Conservation (phyloP, 2,329 filamentous ascomycete species). For the Sclerotinia glacialis region DNA sequence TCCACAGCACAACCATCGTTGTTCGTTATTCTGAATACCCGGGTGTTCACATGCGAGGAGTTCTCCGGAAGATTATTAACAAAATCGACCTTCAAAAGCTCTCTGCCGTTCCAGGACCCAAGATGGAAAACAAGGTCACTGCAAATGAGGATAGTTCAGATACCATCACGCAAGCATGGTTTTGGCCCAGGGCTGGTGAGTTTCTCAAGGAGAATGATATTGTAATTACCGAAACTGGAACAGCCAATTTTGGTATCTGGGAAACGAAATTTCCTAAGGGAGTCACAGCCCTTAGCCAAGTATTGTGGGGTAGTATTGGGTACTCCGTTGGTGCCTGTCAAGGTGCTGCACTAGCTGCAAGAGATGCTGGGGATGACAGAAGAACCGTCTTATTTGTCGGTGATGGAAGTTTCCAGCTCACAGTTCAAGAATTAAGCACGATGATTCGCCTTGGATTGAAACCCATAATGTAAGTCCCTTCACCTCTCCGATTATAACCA, state of each 20-base stretch:
- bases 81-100: slow-evolving; percentile 58
- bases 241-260: slow-evolving; percentile 84
- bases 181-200: slow-evolving; percentile 74
- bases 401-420: slow-evolving; percentile 83
- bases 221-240: slow-evolving; percentile 77
- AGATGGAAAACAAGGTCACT: slow-evolving; percentile 51
- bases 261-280: slow-evolving; percentile 74
- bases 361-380: slow-evolving; percentile 57
- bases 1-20: slow-evolving; percentile 70
- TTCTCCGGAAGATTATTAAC: slow-evolving; percentile 68
- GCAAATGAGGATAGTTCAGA: slow-evolving; percentile 43
- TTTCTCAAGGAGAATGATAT: slow-evolving; percentile 67
- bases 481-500: background rate
- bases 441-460: slow-evolving; percentile 74
- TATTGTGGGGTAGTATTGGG: slow-evolving; percentile 68
- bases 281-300: slow-evolving; percentile 79
- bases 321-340: slow-evolving; percentile 62
- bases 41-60: slow-evolving; percentile 72
- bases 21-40: slow-evolving; percentile 79
- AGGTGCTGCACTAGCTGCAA: slow-evolving; percentile 71
- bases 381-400: slow-evolving; percentile 84
- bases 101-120: slow-evolving; percentile 52
- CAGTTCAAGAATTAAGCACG: slow-evolving; percentile 78
- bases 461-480: slow-evolving; percentile 65
- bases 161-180: slow-evolving; percentile 65